These are phyloP conservation scores for Blastobotrys raffinosifermentans DNA, from an alignment of 1,139 yeast species.

Conservation along the genomic window DNA sequence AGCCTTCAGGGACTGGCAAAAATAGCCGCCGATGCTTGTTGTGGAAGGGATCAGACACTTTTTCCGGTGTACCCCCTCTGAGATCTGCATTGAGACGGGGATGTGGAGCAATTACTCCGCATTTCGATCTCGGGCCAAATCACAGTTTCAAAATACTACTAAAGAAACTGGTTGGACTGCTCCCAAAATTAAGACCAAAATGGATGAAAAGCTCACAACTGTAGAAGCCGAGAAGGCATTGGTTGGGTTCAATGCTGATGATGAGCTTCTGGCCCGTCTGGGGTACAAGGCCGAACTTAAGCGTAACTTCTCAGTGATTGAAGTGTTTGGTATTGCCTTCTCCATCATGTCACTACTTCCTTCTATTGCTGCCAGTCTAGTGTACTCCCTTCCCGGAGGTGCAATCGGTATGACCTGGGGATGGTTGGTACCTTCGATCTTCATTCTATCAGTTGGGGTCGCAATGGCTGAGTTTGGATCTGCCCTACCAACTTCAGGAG, in stretches of 20 bases:
- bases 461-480: slow-evolving; percentile 57
- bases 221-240: too few species aligned
- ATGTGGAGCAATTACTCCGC: too few species aligned
- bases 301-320: slow-evolving; percentile 58
- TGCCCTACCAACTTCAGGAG: slow-evolving; percentile 64
- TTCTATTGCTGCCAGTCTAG: slow-evolving; percentile 44
- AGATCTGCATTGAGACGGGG: too few species aligned
- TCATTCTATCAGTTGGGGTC: slow-evolving; percentile 21
- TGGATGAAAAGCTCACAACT: too few species aligned
- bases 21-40: too few species aligned
- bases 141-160: too few species aligned
- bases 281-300: slow-evolving; percentile 72
- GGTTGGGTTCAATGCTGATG: slow-evolving; percentile 19
- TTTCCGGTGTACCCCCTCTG: too few species aligned
- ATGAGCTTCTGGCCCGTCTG: slow-evolving; percentile 36
- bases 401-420: slow-evolving; percentile 61
- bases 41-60: too few species aligned
- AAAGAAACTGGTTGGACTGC: too few species aligned
- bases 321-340: slow-evolving; percentile 52
- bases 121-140: too few species aligned
- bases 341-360: slow-evolving; percentile 69
- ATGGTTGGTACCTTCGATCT: slow-evolving; percentile 40
- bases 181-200: too few species aligned
- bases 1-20: too few species aligned
- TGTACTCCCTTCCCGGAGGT: slow-evolving; percentile 45